Conservation (phyloP, 768 basidiomycete genomes). For the Xerocomus brunneocitrinus region DNA sequence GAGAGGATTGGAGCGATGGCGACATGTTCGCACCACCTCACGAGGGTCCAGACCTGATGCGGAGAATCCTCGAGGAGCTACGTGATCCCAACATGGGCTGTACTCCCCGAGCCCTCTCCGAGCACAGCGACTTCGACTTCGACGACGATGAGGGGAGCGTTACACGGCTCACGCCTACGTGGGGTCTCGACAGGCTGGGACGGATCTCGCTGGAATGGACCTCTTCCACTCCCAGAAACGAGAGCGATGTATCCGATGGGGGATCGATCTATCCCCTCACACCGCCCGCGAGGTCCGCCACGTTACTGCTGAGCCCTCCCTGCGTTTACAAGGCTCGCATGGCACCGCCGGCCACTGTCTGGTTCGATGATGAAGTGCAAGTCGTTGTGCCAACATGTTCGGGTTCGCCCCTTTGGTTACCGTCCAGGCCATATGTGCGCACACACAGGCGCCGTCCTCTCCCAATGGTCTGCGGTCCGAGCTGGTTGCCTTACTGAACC, state of each 20-base stretch:
- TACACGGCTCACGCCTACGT: neutral
- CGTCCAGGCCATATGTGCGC: constrained; percentile 2
- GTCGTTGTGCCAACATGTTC: neutral
- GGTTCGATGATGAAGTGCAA: neutral
- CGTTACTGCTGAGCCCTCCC: neutral
- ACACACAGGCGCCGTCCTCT: neutral
- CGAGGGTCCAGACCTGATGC: constrained; percentile 9
- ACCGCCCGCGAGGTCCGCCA: neutral
- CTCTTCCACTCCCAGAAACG: neutral
- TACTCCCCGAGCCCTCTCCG: neutral
- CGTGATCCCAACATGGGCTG: constrained; percentile 11
- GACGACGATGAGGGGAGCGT: neutral
- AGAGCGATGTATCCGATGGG: constrained; percentile 1
- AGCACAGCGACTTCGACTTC: constrained; percentile 4
- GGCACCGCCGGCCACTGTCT: neutral
- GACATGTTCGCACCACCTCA: neutral
- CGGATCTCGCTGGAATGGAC: neutral
- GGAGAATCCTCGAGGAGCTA: constrained; percentile 11
- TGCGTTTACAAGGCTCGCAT: neutral
- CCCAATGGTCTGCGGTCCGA: neutral
- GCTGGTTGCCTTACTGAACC: neutral
- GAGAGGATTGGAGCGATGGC: neutral
- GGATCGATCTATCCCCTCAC: constrained; percentile 5
- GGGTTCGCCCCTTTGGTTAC: constrained; percentile 5
- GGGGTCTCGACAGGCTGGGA: neutral